A percentile compares a stretch with the other conserved stretches of the same genome.
Conservation (phyloP, 2,329 filamentous ascomycete species). For the Fusarium oxysporum region DNA sequence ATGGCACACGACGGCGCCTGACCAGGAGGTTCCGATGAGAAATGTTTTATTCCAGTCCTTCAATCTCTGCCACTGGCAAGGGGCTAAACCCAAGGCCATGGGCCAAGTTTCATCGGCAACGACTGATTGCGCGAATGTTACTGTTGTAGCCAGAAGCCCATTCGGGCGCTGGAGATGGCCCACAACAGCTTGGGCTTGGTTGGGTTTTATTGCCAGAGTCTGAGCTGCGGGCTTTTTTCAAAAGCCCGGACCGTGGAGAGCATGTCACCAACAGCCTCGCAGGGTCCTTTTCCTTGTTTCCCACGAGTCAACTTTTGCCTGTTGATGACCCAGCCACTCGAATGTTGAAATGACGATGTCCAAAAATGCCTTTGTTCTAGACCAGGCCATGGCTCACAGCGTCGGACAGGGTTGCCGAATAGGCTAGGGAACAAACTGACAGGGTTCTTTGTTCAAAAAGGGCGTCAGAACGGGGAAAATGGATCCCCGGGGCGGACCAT, state of each 20-base stretch:
- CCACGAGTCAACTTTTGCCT: background rate
- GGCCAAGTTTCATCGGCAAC: background rate
- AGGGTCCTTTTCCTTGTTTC: background rate
- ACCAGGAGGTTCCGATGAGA: constrained; percentile 2
- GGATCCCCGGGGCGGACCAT: constrained; percentile 15
- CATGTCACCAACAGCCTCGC: constrained; percentile 1
- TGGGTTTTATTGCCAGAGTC: background rate
- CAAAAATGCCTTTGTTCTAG: constrained; percentile 28
- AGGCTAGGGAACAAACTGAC: constrained; percentile 5
- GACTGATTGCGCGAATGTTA: background rate
- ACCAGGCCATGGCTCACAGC: constrained; percentile 33
- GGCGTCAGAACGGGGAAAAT: constrained; percentile 17
- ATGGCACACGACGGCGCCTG: constrained; percentile 29
- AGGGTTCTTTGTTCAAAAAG: constrained; percentile 7
- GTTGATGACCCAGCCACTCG: constrained; percentile 5
- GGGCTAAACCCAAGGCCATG: background rate
- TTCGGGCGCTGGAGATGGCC: background rate
- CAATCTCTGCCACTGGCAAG: constrained; percentile 2
- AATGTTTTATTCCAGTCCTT: background rate
- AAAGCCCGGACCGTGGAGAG: background rate
- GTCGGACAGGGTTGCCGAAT: constrained; percentile 32
- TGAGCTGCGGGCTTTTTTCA: background rate
- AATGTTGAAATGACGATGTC: background rate
- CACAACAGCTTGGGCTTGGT: constrained; percentile 1
- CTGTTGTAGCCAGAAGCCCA: background rate